Conservation (phyloP, 2,329 filamentous ascomycete species). For the Neofusicoccum ribis region DNA sequence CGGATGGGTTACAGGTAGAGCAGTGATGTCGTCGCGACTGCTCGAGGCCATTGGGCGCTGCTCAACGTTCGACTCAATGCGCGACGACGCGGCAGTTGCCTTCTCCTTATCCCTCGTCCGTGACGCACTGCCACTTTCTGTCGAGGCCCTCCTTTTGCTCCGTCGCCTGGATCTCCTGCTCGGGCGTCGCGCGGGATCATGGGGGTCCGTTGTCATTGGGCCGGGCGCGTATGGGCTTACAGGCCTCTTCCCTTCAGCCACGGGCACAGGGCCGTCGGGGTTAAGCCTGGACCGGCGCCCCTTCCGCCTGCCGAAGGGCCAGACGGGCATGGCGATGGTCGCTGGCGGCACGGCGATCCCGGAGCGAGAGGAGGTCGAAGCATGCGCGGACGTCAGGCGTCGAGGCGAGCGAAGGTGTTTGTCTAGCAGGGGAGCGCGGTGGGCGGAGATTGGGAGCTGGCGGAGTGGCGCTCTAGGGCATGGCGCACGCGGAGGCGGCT, state of each 20-base stretch:
- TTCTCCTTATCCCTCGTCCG: constrained; percentile 13
- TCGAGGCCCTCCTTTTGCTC: constrained; percentile 27
- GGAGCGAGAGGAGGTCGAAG: constrained; percentile 10
- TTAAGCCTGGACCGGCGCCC: constrained; percentile 12
- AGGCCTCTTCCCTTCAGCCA: constrained; percentile 50
- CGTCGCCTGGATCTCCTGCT: constrained; percentile 25
- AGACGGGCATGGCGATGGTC: constrained; percentile 66
- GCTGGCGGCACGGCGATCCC: constrained; percentile 12
- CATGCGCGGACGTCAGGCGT: constrained; percentile 10
- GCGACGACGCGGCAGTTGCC: constrained; percentile 9
- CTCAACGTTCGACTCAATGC: constrained; percentile 12
- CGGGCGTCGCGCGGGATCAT: constrained; percentile 18
- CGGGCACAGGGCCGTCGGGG: constrained; percentile 44
- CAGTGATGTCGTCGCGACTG: constrained; percentile 50
- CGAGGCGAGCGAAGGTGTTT: constrained; percentile 14
- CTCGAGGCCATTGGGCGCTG: constrained; percentile 13
- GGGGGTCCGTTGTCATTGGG: constrained; percentile 21
- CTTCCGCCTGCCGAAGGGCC: constrained; percentile 66
- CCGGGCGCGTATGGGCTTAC: constrained; percentile 25
- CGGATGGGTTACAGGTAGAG: constrained; percentile 42
- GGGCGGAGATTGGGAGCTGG: constrained; percentile 4
- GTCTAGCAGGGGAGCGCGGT: constrained; percentile 5
- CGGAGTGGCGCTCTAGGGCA: constrained; percentile 57
- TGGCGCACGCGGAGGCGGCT: constrained; percentile 71
- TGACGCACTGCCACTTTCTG: constrained; percentile 17